Percentiles rank a stretch among this genome's conserved stretches.
phyloP scores from a whole-genome alignment of 2,329 filamentous ascomycete species.

The Cladophialophora exuberans region DNA sequence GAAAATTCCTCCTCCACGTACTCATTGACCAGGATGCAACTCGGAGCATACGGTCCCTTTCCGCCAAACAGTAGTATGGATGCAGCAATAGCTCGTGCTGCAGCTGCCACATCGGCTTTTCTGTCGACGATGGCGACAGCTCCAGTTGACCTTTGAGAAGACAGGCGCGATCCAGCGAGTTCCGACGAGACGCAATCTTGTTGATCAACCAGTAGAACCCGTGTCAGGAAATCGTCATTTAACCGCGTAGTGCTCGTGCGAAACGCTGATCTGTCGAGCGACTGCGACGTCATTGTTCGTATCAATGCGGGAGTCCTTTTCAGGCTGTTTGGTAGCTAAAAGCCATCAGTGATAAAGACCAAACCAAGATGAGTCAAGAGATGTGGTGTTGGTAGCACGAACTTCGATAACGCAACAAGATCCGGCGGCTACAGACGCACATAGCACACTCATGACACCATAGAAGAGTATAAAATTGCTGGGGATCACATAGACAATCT shows the following conservation, averaged over 20 bases:
- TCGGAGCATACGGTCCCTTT: conserved; percentile 63
- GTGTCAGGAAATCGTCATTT: not conserved
- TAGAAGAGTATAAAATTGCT: conserved; percentile 39
- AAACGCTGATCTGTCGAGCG: not conserved
- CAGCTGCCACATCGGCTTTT: conserved; percentile 57
- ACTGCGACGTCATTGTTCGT: not conserved
- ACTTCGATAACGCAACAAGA: conserved; percentile 43
- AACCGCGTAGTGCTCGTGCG: not conserved
- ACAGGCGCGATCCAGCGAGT: conserved; percentile 32
- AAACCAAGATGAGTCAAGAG: conserved; percentile 10
- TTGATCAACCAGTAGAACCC: not conserved
- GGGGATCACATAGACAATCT: conserved; percentile 39
- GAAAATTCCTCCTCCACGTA: conserved; percentile 42
- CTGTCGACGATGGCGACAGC: conserved; percentile 64
- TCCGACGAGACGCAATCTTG: not conserved
- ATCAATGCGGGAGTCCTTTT: not conserved
- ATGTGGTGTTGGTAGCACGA: not conserved
- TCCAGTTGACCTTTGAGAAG: conserved; percentile 40
- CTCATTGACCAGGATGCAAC: conserved; percentile 67
- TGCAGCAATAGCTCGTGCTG: conserved; percentile 57
- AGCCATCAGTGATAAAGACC: conserved; percentile 36
- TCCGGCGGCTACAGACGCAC: conserved; percentile 42
- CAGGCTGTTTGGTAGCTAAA: not conserved
- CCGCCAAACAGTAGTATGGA: conserved; percentile 61
- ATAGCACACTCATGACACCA: conserved; percentile 38